Conservation (phyloP, 1,139 yeast genomes). For the Hanseniaspora gamundiae region DNA sequence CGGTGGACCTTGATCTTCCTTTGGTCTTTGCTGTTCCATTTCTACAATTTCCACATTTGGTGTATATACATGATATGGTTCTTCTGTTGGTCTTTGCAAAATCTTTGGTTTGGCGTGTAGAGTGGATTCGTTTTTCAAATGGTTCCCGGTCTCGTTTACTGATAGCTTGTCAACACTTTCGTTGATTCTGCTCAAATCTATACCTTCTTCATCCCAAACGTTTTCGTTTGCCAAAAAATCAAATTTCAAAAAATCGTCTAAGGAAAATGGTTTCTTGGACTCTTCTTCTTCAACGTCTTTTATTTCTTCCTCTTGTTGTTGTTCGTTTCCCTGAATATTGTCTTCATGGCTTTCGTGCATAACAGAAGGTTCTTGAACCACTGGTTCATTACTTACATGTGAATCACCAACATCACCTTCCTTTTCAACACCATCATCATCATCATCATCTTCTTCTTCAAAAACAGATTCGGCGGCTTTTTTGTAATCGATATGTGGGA, state of each 20-base stretch:
- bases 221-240: slow-evolving; percentile 14
- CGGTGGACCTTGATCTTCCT: slow-evolving; percentile 32
- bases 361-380: background rate
- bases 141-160: slow-evolving; percentile 10
- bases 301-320: background rate
- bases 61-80: slow-evolving; percentile 9
- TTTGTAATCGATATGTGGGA: background rate
- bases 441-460: background rate
- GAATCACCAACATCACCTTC: no score
- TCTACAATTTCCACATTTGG: slow-evolving; percentile 17
- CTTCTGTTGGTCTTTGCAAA: background rate
- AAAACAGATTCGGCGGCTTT: background rate
- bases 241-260: slow-evolving; percentile 27
- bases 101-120: background rate
- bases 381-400: no score
- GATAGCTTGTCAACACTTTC: slow-evolving; percentile 25
- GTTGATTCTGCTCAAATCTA: slow-evolving; percentile 43
- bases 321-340: background rate
- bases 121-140: background rate
- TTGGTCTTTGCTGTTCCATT: slow-evolving; percentile 9
- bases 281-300: background rate
- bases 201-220: slow-evolving; percentile 50
- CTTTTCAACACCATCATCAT: background rate
- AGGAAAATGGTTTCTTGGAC: slow-evolving; percentile 26
- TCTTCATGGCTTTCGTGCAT: background rate